Conservation (phyloP, 345 rosid genomes). For the Isatis tinctoria region DNA sequence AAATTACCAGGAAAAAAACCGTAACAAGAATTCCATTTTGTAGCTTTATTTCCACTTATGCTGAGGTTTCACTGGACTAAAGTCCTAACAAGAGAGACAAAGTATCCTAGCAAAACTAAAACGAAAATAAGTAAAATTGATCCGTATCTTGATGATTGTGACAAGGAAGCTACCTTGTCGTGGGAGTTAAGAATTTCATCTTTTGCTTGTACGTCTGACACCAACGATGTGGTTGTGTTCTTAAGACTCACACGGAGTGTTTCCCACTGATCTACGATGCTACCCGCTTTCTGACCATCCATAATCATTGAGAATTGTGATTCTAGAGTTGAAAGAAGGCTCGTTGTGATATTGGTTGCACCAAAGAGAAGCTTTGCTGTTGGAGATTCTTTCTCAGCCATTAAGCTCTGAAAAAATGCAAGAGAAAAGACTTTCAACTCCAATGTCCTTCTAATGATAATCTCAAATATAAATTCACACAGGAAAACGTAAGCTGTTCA, state of each 20-base stretch:
- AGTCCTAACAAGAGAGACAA: slow-evolving; percentile 32
- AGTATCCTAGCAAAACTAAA: slow-evolving; percentile 46
- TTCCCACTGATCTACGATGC: slow-evolving; percentile 33
- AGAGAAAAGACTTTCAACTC: slow-evolving; percentile 16
- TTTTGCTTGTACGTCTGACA: slow-evolving; percentile 41
- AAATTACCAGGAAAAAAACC: background rate
- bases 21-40: background rate
- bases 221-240: slow-evolving; percentile 37
- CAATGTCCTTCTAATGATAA: background rate
- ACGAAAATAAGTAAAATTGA: slow-evolving; percentile 40
- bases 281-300: slow-evolving; percentile 22
- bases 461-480: background rate
- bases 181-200: slow-evolving; percentile 33
- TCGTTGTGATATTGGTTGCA: slow-evolving; percentile 50
- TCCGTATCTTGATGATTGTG: slow-evolving; percentile 48
- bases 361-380: slow-evolving; percentile 46
- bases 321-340: slow-evolving; percentile 64
- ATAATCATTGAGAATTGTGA: slow-evolving; percentile 35
- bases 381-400: slow-evolving; percentile 46
- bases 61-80: slow-evolving; percentile 30
- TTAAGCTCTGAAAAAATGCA: slow-evolving; percentile 41
- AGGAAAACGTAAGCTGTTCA: slow-evolving; percentile 28
- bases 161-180: slow-evolving; percentile 74
- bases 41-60: slow-evolving; percentile 1
- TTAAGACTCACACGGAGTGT: slow-evolving; percentile 45